These are phyloP conservation scores for Diplodia intermedia DNA, from an alignment of 2,329 filamentous ascomycete species.

Conservation along the genomic window DNA sequence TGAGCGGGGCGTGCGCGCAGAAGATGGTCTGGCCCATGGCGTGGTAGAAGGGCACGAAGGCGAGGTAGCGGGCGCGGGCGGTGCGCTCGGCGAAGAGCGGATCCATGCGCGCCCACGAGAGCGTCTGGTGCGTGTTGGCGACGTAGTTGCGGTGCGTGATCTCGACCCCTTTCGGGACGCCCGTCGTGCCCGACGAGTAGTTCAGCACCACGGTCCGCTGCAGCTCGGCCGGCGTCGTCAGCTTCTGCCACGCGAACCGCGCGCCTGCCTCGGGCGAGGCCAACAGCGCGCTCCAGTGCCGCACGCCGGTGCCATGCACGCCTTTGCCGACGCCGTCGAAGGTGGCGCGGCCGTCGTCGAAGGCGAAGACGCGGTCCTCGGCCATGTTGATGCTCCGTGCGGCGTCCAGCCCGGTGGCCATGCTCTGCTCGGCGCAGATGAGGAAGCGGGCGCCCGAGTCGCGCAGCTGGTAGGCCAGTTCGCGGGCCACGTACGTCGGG, in stretches of 20 bases:
- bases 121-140: slow-evolving; percentile 70
- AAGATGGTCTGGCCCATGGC: slow-evolving; percentile 70
- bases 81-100: slow-evolving; percentile 57
- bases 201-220: slow-evolving; percentile 72
- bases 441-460: slow-evolving; percentile 74
- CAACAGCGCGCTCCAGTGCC: slow-evolving; percentile 71
- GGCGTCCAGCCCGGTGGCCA: slow-evolving; percentile 71
- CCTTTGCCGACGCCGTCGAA: slow-evolving; percentile 52
- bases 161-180: slow-evolving; percentile 82
- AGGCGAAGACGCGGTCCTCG: slow-evolving; percentile 65
- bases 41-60: slow-evolving; percentile 70
- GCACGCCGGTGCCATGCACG: slow-evolving; percentile 43
- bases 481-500: slow-evolving; percentile 70
- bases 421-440: slow-evolving; percentile 65
- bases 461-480: slow-evolving; percentile 76
- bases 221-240: slow-evolving; percentile 56
- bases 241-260: slow-evolving; percentile 69
- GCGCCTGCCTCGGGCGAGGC: slow-evolving; percentile 58
- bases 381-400: slow-evolving; percentile 65
- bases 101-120: slow-evolving; percentile 56
- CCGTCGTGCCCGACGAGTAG: slow-evolving; percentile 81
- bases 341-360: slow-evolving; percentile 55
- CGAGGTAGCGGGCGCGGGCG: slow-evolving; percentile 59
- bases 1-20: slow-evolving; percentile 64
- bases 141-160: slow-evolving; percentile 81